A percentile compares a stretch with the other conserved stretches of the same genome.
Evolutionary conservation across 176 grass and related monocot genomes (phyloP).

Genomic region (Pontederia paniculata): DNA sequence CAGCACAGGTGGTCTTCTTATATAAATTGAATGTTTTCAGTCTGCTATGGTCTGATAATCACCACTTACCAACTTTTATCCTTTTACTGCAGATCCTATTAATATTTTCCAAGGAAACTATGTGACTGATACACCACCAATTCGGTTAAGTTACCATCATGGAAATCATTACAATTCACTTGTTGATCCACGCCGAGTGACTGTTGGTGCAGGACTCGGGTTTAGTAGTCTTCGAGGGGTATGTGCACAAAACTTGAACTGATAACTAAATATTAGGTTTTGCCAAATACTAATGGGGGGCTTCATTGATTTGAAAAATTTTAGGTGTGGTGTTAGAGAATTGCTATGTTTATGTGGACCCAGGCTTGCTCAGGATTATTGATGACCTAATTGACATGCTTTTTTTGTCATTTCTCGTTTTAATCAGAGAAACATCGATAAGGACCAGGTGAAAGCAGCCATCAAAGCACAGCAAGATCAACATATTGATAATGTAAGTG

Average conservation of each 20-base stretch:
- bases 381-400: background rate
- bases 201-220: slow-evolving; percentile 83
- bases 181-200: slow-evolving; percentile 68
- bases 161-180: slow-evolving; percentile 99
- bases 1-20: slow-evolving; percentile 46
- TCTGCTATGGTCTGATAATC: background rate
- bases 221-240: slow-evolving; percentile 94
- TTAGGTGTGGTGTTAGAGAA: no score
- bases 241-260: slow-evolving; percentile 6
- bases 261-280: no score
- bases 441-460: slow-evolving; percentile 91
- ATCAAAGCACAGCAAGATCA: slow-evolving; percentile 99
- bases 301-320: no score
- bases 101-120: slow-evolving; percentile 99
- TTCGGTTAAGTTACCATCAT: slow-evolving; percentile 93
- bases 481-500: slow-evolving; percentile 90
- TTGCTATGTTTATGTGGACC: no score
- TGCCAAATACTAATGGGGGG: no score
- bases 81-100: slow-evolving; percentile 68
- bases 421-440: slow-evolving; percentile 63
- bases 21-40: slow-evolving; percentile 5
- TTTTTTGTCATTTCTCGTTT: background rate
- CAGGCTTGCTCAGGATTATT: no score
- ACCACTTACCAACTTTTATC: slow-evolving; percentile 17
- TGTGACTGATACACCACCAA: slow-evolving; percentile 75